Base-by-base conservation (phyloP, 208 protist genomes). In the Willaertia magna region DNA sequence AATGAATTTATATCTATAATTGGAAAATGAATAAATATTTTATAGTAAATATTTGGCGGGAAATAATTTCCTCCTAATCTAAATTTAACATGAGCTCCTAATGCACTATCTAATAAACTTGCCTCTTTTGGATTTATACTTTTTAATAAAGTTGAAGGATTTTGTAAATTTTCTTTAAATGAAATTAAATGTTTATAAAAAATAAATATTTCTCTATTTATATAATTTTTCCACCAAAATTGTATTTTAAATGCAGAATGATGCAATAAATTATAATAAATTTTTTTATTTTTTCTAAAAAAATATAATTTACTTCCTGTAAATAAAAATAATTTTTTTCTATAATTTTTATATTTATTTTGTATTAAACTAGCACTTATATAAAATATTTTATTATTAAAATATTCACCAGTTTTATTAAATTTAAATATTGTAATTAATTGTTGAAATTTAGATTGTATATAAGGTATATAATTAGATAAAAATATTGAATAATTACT, bases 31-130 rank as follows among this genome's bases (percentile, higher is more conserved):
- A 85, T 79, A 74, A 89, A 92, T 40, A 92, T 88, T 85, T 92
- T 92, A 75, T 92, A 92, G 74, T 85, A 91, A 47, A 92, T 87
- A n/a, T 51, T 89, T 26, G 90, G 90, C 18, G 90, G 90, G 74
- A 90, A 92, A 30, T 42, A 40, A 16, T n/a, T 42, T 30, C 90
- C 90, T 26, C 90, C 90, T 4, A 92, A 82, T 18, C 90, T 48
- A 48, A 92, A 90, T 44, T 87, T 79, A n/a, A 92, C 87, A 55
- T 91, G 89, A 67, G 87, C 74, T n/a, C 89, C 89, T n/a, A 81
- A 34, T 9, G 89, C 87, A 26, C 85, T 40, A 85, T 92, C 90
- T 2, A 92, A 39, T 43, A 91, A 48, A 26, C 61, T 11, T 16
- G 90, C 87, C 82, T 92, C 90, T 22, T 39, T 39, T 34, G 90